Evolutionary conservation across 352 stramenopile species (phyloP).

Genomic region (Phytophthora hibernalis): DNA sequence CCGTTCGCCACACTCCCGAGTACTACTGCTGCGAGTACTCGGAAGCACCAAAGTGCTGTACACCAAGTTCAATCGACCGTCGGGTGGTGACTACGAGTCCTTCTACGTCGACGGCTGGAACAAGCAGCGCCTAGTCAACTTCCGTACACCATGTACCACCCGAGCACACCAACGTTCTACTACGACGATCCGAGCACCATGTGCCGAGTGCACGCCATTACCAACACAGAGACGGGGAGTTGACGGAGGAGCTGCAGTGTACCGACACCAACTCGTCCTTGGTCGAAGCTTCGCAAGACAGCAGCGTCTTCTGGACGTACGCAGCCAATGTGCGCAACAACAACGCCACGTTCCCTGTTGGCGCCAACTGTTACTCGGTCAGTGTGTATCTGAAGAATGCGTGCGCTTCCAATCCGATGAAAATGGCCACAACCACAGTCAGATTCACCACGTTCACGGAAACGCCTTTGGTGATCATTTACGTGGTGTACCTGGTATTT

Average conservation of each 20-base stretch:
- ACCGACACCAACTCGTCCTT: conserved; percentile 41
- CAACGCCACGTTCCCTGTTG: conserved; percentile 53
- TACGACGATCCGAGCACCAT: conserved; percentile 40
- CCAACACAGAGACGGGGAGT: conserved; percentile 20
- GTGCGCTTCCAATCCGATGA: conserved; percentile 23
- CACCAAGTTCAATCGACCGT: conserved; percentile 43
- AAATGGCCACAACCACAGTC: conserved; percentile 3
- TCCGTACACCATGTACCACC: conserved; percentile 41
- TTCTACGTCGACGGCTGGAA: conserved; percentile 49
- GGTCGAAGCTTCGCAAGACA: conserved; percentile 29
- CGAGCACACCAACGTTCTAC: conserved; percentile 36
- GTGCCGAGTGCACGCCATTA: conserved; percentile 40
- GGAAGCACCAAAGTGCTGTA: conserved; percentile 34
- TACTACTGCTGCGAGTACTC: conserved; percentile 52
- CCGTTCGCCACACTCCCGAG: conserved; percentile 37
- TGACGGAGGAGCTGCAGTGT: conserved; percentile 46
- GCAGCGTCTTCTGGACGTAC: too few relatives aligned
- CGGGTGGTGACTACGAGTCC: conserved; percentile 35
- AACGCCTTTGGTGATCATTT: conserved; percentile 36
- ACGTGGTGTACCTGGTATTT: conserved; percentile 40
- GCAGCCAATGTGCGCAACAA: too few relatives aligned
- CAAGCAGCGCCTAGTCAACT: conserved; percentile 46
- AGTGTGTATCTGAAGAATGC: conserved; percentile 23
- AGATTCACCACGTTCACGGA: conserved; percentile 40
- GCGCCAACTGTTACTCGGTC: conserved; percentile 41